These are phyloP conservation scores for Ceratocystis diversiconidia DNA, from an alignment of 2,329 filamentous ascomycete species.

Conservation along the genomic window DNA sequence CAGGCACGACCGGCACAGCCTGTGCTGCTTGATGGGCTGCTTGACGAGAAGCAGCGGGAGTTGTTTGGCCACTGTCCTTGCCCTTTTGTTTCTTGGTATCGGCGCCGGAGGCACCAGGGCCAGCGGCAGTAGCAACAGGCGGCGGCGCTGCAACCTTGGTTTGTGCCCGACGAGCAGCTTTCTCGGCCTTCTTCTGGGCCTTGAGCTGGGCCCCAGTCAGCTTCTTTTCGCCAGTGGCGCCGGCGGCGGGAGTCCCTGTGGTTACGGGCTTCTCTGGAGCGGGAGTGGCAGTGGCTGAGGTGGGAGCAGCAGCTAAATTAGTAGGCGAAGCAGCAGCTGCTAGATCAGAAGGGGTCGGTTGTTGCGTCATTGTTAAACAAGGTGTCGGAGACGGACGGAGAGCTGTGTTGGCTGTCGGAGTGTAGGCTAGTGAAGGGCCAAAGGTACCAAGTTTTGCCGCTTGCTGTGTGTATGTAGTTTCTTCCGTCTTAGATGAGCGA, in stretches of 20 bases:
- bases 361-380: conserved; percentile 7
- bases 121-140: conserved; percentile 27
- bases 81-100: conserved; percentile 30
- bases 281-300: not conserved
- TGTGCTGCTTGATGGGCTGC: conserved; percentile 28
- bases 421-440: not conserved
- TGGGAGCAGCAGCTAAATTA: not conserved
- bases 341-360: conserved; percentile 2
- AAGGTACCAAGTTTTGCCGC: too few species aligned
- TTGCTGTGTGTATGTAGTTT: too few species aligned
- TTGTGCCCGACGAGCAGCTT: conserved; percentile 68
- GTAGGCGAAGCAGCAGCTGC: not conserved
- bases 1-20: conserved; percentile 26
- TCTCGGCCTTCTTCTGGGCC: conserved; percentile 80
- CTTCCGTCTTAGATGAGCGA: too few species aligned
- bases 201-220: conserved; percentile 69
- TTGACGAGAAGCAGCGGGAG: conserved; percentile 22
- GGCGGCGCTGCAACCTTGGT: conserved; percentile 43
- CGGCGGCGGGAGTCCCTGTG: conserved; percentile 1
- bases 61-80: conserved; percentile 10
- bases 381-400: not conserved
- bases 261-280: not conserved
- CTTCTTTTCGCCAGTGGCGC: conserved; percentile 34
- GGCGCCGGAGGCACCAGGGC: conserved; percentile 26
- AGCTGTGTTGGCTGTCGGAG: not conserved